Conservation (phyloP, 192 early-diverging fungal species). For the Backusella parvicylindrica region DNA sequence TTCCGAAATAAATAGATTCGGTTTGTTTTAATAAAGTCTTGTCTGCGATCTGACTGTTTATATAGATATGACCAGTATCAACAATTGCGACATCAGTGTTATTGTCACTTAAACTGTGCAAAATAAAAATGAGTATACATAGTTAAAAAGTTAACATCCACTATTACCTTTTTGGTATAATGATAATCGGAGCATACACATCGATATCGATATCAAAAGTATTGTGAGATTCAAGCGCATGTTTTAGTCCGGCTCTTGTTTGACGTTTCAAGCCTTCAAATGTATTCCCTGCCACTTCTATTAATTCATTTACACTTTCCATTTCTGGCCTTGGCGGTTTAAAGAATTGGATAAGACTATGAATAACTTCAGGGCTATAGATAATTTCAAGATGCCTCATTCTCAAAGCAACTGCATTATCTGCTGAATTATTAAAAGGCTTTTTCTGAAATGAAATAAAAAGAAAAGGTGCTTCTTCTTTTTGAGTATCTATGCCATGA, state of each 20-base stretch:
- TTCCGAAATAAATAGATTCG: neutral
- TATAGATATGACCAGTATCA: conserved; percentile 76
- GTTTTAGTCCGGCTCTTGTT: conserved; percentile 75
- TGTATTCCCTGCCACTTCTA: conserved; percentile 64
- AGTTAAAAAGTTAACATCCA: neutral
- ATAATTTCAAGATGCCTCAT: conserved; percentile 79
- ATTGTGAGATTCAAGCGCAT: conserved; percentile 70
- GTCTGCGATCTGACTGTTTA: conserved; percentile 70
- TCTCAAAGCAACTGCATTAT: conserved; percentile 63
- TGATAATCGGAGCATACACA: conserved; percentile 81
- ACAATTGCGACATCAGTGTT: conserved; percentile 61
- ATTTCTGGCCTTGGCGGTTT: conserved; percentile 57
- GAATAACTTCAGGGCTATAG: conserved; percentile 65
- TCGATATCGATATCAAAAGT: conserved; percentile 76
- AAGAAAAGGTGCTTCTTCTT: conserved; percentile 46
- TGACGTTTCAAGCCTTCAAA: conserved; percentile 70
- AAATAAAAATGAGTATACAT: neutral
- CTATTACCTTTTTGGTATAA: conserved; percentile 56
- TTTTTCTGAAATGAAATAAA: conserved; percentile 61
- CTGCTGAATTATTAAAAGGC: conserved; percentile 69
- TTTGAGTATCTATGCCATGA: neutral
- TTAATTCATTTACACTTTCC: conserved; percentile 58
- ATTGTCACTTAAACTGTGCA: conserved; percentile 35
- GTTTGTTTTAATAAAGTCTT: conserved; percentile 53
- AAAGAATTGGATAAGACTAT: conserved; percentile 71